Percentiles rank a stretch among this genome's conserved stretches.
Evolutionary conservation across 2,329 filamentous ascomycete genomes (phyloP).

Genomic region (Diaporthe capsici): DNA sequence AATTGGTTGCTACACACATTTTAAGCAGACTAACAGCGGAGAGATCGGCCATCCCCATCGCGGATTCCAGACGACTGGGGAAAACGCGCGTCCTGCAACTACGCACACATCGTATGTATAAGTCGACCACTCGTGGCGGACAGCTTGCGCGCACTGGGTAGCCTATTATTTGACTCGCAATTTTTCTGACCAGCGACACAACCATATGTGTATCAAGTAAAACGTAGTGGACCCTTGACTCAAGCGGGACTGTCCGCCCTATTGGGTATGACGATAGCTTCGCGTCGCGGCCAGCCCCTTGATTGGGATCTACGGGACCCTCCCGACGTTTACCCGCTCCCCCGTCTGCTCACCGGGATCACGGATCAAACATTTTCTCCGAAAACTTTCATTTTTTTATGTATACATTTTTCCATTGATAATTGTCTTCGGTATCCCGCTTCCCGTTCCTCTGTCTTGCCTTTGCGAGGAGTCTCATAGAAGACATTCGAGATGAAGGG

Average conservation of each 20-base stretch:
- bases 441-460: not conserved
- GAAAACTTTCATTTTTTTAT: not conserved
- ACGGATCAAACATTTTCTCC: not conserved
- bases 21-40: constrained; percentile 27
- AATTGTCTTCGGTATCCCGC: not conserved
- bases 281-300: constrained; percentile 13
- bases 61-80: not conserved
- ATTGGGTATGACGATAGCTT: constrained; percentile 25
- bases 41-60: not conserved
- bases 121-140: constrained; percentile 9
- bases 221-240: not conserved
- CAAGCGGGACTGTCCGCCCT: not conserved
- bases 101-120: constrained; percentile 6
- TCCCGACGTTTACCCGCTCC: constrained; percentile 16
- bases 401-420: not conserved
- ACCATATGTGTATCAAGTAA: not conserved
- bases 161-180: not conserved
- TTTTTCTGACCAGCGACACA: not conserved
- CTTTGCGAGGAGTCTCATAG: not conserved
- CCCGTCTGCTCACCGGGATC: not conserved
- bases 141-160: not conserved
- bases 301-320: constrained; percentile 19
- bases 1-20: constrained; percentile 37
- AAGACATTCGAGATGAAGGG: constrained; percentile 24
- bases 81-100: constrained; percentile 1